Evolutionary conservation across 352 stramenopile genomes (phyloP).

Genomic region (Pythium aquatile): DNA sequence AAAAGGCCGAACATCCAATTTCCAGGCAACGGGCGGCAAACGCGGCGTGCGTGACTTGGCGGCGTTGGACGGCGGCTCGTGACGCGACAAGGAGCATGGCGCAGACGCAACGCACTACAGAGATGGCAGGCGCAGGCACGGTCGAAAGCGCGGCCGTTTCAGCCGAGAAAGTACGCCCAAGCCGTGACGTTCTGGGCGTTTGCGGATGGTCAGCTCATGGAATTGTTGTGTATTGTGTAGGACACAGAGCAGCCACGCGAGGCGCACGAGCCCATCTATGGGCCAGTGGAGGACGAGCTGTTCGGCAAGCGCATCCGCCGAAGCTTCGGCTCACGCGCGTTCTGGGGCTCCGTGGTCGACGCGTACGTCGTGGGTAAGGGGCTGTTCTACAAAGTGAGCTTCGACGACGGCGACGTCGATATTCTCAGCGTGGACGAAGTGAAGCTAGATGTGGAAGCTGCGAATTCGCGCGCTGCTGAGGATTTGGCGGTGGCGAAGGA

Average conservation of each 20-base stretch:
- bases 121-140: neutral
- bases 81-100: neutral
- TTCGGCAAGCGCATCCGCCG: slow-evolving; percentile 53
- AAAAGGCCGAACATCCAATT: slow-evolving; percentile 11
- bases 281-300: slow-evolving; percentile 22
- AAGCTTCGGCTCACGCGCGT: slow-evolving; percentile 60
- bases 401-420: slow-evolving; percentile 82
- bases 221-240: slow-evolving; percentile 4
- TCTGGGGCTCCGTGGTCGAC: slow-evolving; percentile 64
- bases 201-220: neutral
- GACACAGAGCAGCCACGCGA: neutral
- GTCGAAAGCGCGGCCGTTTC: neutral
- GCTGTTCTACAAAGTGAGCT: slow-evolving; percentile 78
- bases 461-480: slow-evolving; percentile 9
- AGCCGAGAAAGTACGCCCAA: slow-evolving; percentile 1
- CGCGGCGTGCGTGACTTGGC: slow-evolving; percentile 23
- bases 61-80: neutral
- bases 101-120: neutral
- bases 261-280: slow-evolving; percentile 28
- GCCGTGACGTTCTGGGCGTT: neutral
- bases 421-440: slow-evolving; percentile 59
- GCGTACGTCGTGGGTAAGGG: slow-evolving; percentile 51
- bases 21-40: slow-evolving; percentile 6
- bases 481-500: slow-evolving; percentile 5
- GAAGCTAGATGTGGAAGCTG: slow-evolving; percentile 33